Percentiles rank a stretch among this genome's conserved stretches.
phyloP scores from a whole-genome alignment of 2,329 filamentous ascomycete species.

The Cytospora chrysosperma region DNA sequence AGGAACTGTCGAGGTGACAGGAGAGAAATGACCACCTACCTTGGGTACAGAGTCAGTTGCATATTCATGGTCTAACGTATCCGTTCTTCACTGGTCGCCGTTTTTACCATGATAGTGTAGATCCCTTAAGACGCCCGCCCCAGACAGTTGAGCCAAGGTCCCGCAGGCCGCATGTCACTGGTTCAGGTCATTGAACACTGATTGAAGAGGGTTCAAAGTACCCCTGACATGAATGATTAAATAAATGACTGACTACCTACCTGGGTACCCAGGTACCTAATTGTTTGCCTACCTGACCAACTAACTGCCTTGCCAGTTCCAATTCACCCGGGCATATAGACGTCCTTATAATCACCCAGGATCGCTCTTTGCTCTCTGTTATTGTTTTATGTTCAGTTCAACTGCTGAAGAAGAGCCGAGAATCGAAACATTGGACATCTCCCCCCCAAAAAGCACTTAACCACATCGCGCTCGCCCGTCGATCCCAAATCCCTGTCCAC shows the following conservation, averaged over 20 bases:
- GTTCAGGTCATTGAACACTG: not conserved
- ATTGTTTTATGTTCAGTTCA: not conserved
- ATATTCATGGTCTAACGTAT: not conserved
- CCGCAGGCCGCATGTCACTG: not conserved
- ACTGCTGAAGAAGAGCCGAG: not conserved
- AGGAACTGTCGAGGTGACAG: not conserved
- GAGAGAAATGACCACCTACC: not conserved
- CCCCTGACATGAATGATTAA: not conserved
- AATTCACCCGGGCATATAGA: too few relatives aligned
- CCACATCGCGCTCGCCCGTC: conserved; percentile 17
- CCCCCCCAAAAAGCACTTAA: conserved; percentile 9
- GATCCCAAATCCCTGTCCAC: conserved; percentile 18
- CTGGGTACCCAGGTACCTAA: too few relatives aligned
- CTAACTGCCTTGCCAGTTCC: not conserved
- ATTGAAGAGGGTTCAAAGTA: not conserved
- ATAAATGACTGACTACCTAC: not conserved
- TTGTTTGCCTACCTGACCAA: too few relatives aligned
- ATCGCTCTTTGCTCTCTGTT: not conserved
- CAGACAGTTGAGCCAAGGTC: not conserved
- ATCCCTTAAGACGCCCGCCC: not conserved
- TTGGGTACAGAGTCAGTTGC: conserved; percentile 6
- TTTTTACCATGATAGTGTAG: not conserved
- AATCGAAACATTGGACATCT: conserved; percentile 2
- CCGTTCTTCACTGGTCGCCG: not conserved
- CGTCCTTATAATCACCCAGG: not conserved